A percentile compares a stretch with the other conserved stretches of the same genome.
Evolutionary conservation across 2,329 filamentous ascomycete species (phyloP).

Genomic region (Colletotrichum sp.): DNA sequence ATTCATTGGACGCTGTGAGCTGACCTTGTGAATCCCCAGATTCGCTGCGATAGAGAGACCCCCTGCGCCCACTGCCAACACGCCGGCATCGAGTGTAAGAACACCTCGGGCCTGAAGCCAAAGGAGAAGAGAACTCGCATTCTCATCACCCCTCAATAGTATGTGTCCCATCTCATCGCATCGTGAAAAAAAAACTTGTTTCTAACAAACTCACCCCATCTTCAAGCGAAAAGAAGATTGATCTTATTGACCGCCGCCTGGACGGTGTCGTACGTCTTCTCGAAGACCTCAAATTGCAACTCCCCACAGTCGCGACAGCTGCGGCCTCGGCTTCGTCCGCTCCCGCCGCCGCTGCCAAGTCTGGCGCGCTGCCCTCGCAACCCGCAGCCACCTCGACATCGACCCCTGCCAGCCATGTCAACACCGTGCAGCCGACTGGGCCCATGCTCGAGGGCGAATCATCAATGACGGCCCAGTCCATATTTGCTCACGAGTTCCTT

Average conservation of each 20-base stretch:
- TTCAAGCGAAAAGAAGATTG: constrained; percentile 41
- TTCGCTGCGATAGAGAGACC: constrained; percentile 7
- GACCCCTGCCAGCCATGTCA: constrained; percentile 21
- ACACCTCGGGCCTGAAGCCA: constrained; percentile 2
- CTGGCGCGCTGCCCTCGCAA: neutral
- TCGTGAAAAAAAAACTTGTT: neutral
- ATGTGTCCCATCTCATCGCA: neutral
- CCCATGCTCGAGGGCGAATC: constrained; percentile 47
- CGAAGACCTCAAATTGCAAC: constrained; percentile 34
- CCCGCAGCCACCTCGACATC: neutral
- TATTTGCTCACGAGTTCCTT: constrained; percentile 50
- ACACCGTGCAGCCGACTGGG: constrained; percentile 26
- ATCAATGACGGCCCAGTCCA: constrained; percentile 49
- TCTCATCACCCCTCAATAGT: constrained; percentile 4
- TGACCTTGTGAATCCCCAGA: neutral
- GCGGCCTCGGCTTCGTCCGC: neutral
- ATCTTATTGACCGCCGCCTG: constrained; percentile 39
- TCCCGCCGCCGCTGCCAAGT: neutral
- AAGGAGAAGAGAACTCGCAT: constrained; percentile 14
- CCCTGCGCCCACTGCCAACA: constrained; percentile 10
- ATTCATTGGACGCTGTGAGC: constrained; percentile 17
- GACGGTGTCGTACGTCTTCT: constrained; percentile 37
- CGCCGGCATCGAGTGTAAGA: constrained; percentile 12
- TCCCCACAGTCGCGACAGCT: constrained; percentile 12
- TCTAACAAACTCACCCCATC: neutral